Conservation (phyloP, 2,329 filamentous ascomycete species). For the Hirsutella minnesotensis region DNA sequence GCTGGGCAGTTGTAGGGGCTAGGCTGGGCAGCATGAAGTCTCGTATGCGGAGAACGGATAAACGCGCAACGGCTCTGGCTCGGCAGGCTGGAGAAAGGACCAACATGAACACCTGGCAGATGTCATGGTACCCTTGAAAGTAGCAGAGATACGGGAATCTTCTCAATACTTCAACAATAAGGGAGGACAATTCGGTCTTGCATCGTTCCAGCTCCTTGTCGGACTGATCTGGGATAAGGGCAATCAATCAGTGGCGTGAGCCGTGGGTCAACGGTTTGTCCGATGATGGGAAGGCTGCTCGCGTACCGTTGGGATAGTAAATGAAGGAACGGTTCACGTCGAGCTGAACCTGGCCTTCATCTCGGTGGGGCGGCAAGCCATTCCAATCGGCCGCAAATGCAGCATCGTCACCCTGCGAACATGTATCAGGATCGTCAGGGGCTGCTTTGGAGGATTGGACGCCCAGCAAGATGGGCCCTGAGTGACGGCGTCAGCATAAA, state of each 20-base stretch:
- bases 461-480: constrained; percentile 54
- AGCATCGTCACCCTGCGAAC: not conserved
- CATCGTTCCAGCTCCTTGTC: constrained; percentile 56
- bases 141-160: constrained; percentile 77
- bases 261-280: not conserved
- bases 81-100: constrained; percentile 59
- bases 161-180: constrained; percentile 75
- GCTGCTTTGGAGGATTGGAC: constrained; percentile 4
- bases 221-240: constrained; percentile 42
- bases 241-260: not conserved
- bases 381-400: constrained; percentile 34
- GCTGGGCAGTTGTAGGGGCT: constrained; percentile 67
- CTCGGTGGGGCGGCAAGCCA: constrained; percentile 60
- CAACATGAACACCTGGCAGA: constrained; percentile 87
- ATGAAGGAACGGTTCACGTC: constrained; percentile 96
- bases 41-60: constrained; percentile 81
- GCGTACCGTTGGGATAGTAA: constrained; percentile 74
- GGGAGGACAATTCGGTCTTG: constrained; percentile 63
- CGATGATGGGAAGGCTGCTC: not conserved
- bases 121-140: constrained; percentile 98
- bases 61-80: constrained; percentile 55
- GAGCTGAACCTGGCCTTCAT: constrained; percentile 83
- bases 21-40: constrained; percentile 96
- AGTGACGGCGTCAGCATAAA: constrained; percentile 2
- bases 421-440: constrained; percentile 6